Evolutionary conservation across 78 protist genomes (phyloP).

Genomic region (Bigelowiella natans): DNA sequence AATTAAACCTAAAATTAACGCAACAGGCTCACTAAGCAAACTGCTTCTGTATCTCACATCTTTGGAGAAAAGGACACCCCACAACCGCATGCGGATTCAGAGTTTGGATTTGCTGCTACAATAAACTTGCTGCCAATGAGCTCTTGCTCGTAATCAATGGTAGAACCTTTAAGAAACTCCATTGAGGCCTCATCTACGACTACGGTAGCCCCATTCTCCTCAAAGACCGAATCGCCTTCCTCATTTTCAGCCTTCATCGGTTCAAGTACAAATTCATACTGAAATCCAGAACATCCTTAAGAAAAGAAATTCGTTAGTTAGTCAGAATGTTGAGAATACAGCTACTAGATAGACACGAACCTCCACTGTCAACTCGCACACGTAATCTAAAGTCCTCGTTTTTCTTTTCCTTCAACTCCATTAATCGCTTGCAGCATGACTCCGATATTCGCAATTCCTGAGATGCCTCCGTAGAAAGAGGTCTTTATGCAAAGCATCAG

Average conservation of each 20-base stretch:
- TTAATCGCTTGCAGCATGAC: neutral
- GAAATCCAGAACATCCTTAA: conserved; percentile 44
- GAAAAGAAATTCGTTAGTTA: no score
- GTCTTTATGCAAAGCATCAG: no score
- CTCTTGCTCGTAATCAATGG: conserved; percentile 8
- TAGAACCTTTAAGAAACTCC: conserved; percentile 3
- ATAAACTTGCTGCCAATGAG: neutral
- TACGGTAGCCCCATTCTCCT: conserved; percentile 20
- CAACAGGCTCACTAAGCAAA: no score
- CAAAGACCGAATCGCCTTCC: neutral
- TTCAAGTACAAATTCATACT: conserved; percentile 21
- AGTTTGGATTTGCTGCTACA: neutral
- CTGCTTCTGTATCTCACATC: no score
- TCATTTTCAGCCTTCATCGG: neutral
- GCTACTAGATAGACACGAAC: no score
- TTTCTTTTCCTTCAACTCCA: neutral
- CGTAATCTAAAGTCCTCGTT: neutral
- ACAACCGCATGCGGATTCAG: conserved; percentile 21
- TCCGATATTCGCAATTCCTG: neutral
- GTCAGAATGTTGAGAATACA: no score
- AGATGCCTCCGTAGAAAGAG: neutral
- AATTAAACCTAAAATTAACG: no score
- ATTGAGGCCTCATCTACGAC: conserved; percentile 29
- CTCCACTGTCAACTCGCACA: conserved; percentile 1
- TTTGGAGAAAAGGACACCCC: conserved; percentile 12